Evolutionary conservation across 192 early-diverging fungal genomes (phyloP).

Genomic region (Linnemannia zychae): DNA sequence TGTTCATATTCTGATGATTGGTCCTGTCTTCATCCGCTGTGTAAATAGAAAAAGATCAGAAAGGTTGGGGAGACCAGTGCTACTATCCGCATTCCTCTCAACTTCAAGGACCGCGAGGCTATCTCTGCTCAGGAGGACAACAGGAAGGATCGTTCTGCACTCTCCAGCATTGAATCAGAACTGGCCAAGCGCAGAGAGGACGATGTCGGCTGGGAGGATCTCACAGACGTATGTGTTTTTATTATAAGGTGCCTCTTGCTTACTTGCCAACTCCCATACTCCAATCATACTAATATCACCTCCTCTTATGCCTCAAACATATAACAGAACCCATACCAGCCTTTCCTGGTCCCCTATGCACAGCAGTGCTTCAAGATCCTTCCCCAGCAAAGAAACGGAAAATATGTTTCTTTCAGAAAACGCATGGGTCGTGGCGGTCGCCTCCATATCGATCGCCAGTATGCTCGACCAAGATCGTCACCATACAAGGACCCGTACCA

Average conservation of each 20-base stretch:
- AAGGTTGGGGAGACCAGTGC: conserved; percentile 55
- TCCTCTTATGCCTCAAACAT: not conserved
- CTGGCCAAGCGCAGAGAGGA: conserved; percentile 66
- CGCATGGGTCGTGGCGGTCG: conserved; percentile 86
- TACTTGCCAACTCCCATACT: not conserved
- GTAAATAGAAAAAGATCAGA: conserved; percentile 46
- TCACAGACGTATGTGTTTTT: conserved; percentile 80
- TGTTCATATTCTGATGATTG: not conserved
- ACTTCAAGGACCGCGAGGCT: conserved; percentile 63
- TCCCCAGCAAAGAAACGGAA: conserved; percentile 31
- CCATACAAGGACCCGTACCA: conserved; percentile 30
- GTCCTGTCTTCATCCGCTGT: not conserved
- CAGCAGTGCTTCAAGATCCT: conserved; percentile 53
- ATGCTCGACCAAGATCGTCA: conserved; percentile 21
- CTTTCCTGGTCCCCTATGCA: conserved; percentile 52
- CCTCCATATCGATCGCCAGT: conserved; percentile 77
- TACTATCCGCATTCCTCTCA: conserved; percentile 74
- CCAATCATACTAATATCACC: not conserved
- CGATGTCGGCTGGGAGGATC: conserved; percentile 77
- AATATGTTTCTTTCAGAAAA: conserved; percentile 62
- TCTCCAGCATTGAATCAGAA: conserved; percentile 67
- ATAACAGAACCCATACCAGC: conserved; percentile 65
- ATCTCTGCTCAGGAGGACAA: conserved; percentile 54
- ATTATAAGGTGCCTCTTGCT: not conserved
- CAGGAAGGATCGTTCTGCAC: conserved; percentile 55